A percentile compares a stretch with the other conserved stretches of the same genome.
Evolutionary conservation across 2,329 filamentous ascomycete species (phyloP).

Genomic region (Cytospora piceae): DNA sequence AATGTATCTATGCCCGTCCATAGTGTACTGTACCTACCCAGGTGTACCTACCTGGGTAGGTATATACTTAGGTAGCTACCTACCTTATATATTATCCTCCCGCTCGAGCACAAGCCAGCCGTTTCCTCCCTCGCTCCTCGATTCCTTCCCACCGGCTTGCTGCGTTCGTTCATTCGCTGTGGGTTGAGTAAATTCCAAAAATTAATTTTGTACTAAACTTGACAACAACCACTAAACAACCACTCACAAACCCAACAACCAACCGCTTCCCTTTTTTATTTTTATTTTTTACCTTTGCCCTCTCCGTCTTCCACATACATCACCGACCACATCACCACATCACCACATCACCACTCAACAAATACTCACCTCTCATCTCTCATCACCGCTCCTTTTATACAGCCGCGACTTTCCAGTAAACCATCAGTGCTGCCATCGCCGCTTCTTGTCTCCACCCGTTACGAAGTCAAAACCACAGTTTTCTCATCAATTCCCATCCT

Average conservation of each 20-base stretch:
- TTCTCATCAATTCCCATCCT: background rate
- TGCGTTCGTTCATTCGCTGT: background rate
- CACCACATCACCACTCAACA: background rate
- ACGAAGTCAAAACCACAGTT: background rate
- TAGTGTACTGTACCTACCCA: too few relatives aligned
- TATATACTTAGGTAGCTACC: background rate
- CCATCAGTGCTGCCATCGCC: background rate
- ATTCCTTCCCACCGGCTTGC: background rate
- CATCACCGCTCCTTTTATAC: background rate
- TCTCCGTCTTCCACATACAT: background rate
- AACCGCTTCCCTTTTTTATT: background rate
- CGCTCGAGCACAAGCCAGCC: background rate
- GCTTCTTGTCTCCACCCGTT: background rate
- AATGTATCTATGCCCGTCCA: too few relatives aligned
- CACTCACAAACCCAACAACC: conserved; percentile 1
- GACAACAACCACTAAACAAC: background rate
- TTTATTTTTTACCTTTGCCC: background rate
- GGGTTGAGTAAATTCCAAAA: background rate
- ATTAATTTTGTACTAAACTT: background rate
- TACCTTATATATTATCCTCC: background rate
- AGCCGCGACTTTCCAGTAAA: background rate
- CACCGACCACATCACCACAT: background rate
- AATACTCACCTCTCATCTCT: background rate
- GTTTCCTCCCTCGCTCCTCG: background rate
- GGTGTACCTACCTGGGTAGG: too few relatives aligned